Evolutionary conservation across 306 rosid species (phyloP), one percentile per base, ranked within the genome.

Genomic region (Sindora glabra): DNA sequence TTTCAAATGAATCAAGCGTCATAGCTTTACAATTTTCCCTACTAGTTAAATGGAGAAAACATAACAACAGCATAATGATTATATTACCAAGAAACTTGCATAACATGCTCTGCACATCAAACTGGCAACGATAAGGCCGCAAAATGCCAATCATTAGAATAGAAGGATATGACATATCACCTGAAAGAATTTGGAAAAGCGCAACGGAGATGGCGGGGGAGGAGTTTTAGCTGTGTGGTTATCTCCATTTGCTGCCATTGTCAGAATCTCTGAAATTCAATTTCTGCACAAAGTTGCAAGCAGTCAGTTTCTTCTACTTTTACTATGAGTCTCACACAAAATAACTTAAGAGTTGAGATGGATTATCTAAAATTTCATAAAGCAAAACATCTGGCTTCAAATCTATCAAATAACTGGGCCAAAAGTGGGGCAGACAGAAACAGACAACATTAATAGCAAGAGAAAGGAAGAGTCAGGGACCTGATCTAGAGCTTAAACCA

Each of bases 151-250:
- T 4, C 12, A 10, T n/a, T 10, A 10, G 36, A 22, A 11, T 5
- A 27, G 14, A 47, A 14, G n/a, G 23, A 63, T 18, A 2, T 6
- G 15, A 30, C 39, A 36, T 36, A 21, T 13, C 24, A 86, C 89
- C 89, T 86, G 89, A 49, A 72, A 82, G 65, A 86, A 86, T 60
- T 86, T 86, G 56, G 94, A 83, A 65, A 73, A 77, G 37, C 94
- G 85, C 73, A 86, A 23, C 52, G 89, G 94, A 46, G 94, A 86
- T 42, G 94, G 94, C 71, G 40, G 25, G 21, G 95, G 95, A 21
- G 95, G 90, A 59, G 65, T 86, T 37, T 80, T 38, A 47, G 89
- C 67, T 47, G 68, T 22, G 62, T 79, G 67, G 67, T 55, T 67
- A 38, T 62, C 64, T 42, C 80, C 95, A 62, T 74, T 68, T 6